Percentiles rank a stretch among this genome's conserved stretches.
These are phyloP conservation scores for Boletus coccyginus DNA, from an alignment of 768 basidiomycete species.

Conservation along the genomic window DNA sequence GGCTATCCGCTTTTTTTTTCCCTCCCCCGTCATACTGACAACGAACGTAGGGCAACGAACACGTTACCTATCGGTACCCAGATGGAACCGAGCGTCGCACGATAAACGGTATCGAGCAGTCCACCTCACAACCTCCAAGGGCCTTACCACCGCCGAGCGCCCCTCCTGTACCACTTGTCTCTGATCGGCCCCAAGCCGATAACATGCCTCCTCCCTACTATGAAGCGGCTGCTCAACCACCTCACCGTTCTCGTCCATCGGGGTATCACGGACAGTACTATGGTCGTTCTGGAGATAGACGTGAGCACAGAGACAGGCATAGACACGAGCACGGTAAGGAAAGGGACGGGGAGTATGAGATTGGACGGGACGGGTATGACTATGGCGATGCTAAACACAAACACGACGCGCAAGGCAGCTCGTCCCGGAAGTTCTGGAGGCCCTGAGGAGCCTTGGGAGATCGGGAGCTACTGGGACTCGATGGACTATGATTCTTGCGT, in stretches of 20 bases:
- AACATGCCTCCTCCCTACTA: constrained; percentile 21
- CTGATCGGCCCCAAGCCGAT: not conserved
- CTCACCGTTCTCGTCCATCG: constrained; percentile 17
- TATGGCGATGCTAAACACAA: constrained; percentile 5
- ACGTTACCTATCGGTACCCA: constrained; percentile 59
- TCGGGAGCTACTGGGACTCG: not conserved
- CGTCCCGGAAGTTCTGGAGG: constrained; percentile 15
- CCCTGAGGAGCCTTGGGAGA: constrained; percentile 1
- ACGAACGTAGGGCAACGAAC: constrained; percentile 64
- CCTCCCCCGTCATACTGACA: not conserved
- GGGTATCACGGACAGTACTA: constrained; percentile 15
- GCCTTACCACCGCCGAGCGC: constrained; percentile 8
- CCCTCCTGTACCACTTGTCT: not conserved
- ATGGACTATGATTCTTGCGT: not conserved
- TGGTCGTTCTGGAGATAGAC: constrained; percentile 9
- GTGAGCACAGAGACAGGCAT: constrained; percentile 12
- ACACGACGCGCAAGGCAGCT: not conserved
- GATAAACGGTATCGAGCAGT: constrained; percentile 62
- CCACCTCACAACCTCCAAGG: constrained; percentile 11
- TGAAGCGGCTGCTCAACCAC: constrained; percentile 10
- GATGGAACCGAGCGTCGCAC: constrained; percentile 66
- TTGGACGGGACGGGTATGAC: not conserved
- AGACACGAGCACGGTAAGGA: constrained; percentile 11
- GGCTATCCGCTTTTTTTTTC: not conserved
- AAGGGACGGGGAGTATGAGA: constrained; percentile 7